Base-by-base conservation (phyloP, 192 early-diverging fungal genomes). In the Coemansia pectinata region DNA sequence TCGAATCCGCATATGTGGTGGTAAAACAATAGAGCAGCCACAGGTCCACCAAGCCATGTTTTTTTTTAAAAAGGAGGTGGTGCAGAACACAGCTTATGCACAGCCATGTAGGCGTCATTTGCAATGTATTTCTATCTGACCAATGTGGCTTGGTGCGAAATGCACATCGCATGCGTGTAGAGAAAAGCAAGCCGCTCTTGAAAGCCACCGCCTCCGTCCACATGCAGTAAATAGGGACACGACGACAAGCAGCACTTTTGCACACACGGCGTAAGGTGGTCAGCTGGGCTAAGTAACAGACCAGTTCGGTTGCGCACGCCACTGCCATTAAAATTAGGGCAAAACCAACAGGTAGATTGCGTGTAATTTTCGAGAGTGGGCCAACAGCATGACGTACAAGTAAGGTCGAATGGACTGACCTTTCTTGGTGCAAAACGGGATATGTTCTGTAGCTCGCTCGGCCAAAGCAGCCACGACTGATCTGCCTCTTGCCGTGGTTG, bases 91-190 rank as follows among this genome's bases (percentile, higher is more conserved):
- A 12, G 55, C 27, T 14, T 34, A 58, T 58, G 55, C 55, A 58
- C 55, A n/a, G 15, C 55, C 55, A 58, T 58, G 55, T 58, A 31
- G 29, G 55, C 55, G 55, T 58, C 55, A 58, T 58, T 58, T 58
- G 55, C 55, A 31, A 58, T 58, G 17, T 17, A 34, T 55, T 29
- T 55, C 25, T 55, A 19, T 55, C 25, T 4, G 29, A 15, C 15
- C 15, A 31, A 31, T n/a, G 55, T 58, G 55, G 55, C 55, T 58
- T 58, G 55, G 55, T 58, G 55, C 14, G 31, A 34, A 58, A 33
- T 8, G 15, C 27, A 14, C 29, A 17, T 4, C 4, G 29, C 55
- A 58, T 58, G 55, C 15, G 27, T 11, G 55, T 3, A n/a, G 27
- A 57, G 14, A 31, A 19, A 55, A 47, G 17, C 52, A 55, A 33